Evolutionary conservation across 495 filamentous ascomycete genomes (phyloP), one percentile per base, ranked within the genome.

Genomic region (Talaromyces trachyspermus): DNA sequence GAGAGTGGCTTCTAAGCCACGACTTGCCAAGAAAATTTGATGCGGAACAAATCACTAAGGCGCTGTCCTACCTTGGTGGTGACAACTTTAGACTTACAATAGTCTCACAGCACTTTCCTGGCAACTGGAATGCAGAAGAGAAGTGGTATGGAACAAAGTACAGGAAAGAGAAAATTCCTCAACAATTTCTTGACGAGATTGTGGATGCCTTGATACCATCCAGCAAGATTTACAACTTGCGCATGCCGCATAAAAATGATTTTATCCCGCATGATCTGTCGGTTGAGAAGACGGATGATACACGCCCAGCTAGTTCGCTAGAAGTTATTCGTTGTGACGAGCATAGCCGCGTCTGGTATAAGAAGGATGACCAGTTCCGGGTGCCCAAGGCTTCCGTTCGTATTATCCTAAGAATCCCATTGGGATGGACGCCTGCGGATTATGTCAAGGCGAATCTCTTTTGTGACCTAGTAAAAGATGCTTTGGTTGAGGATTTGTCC

Each of bases 291-390:
- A 95, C 88, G 64, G 88, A 92, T 26, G 77, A 87, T 19, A 71
- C 79, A 44, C 78, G 85, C 54, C 85, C 88, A 10, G 66, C 79
- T 5, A 78, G 85, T 48, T 71, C 80, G n/a, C 94, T 94, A 1
- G 84, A 81, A 55, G 76, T 98, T 25, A 85, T 98, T 49, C 83
- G 90, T 51, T 87, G 92, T 58, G 91, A 95, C 51, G 77, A 85
- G n/a, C 65, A 80, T 7, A 79, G 84, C 2, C 81, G 91, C 24
- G 80, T 86, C 15, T 98, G 94, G 94, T 96, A 79, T 68, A 98
- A 98, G 76, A 97, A 97, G 62, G 92, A 98, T 54, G 92, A 99
- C 55, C 87, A 80, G 0, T 99, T 96, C 68, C 97, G 92, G 92
- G 92, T 99, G 3, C 92, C 92, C 2, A 96, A 95, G 63, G 92